phyloP scores from a whole-genome alignment of 208 protist genomes.

The Leptomonas seymouri region DNA sequence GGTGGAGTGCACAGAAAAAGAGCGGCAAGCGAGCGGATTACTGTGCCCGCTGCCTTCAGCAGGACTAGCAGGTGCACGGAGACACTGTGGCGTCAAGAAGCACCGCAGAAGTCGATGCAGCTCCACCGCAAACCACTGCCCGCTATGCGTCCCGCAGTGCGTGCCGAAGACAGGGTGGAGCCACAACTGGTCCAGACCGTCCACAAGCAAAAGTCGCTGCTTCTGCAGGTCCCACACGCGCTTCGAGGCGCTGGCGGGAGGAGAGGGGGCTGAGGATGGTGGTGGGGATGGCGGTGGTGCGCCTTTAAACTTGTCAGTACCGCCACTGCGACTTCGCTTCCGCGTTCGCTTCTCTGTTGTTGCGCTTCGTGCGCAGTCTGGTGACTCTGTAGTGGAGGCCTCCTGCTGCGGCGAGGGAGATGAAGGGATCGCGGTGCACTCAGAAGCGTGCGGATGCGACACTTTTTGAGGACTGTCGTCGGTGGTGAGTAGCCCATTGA shows the following conservation, averaged over 20 bases:
- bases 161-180: constrained; percentile 25
- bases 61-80: background rate
- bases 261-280: background rate
- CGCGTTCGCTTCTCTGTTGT: background rate
- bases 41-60: background rate
- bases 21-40: no score
- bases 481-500: constrained; percentile 15
- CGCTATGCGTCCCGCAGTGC: constrained; percentile 34
- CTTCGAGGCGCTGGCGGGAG: background rate
- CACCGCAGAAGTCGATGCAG: constrained; percentile 41
- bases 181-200: constrained; percentile 30
- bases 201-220: constrained; percentile 25
- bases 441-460: no score
- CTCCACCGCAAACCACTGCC: constrained; percentile 43
- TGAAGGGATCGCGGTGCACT: no score
- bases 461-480: background rate
- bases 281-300: background rate
- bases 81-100: constrained; percentile 22
- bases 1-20: constrained; percentile 7
- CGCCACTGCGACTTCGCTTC: background rate
- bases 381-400: background rate
- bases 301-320: background rate
- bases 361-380: no score
- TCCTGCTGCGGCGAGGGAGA: background rate
- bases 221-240: constrained; percentile 19